Percentiles rank a stretch among this genome's conserved stretches.
Conservation (phyloP, 345 rosid genomes). For the Adansonia digitata region DNA sequence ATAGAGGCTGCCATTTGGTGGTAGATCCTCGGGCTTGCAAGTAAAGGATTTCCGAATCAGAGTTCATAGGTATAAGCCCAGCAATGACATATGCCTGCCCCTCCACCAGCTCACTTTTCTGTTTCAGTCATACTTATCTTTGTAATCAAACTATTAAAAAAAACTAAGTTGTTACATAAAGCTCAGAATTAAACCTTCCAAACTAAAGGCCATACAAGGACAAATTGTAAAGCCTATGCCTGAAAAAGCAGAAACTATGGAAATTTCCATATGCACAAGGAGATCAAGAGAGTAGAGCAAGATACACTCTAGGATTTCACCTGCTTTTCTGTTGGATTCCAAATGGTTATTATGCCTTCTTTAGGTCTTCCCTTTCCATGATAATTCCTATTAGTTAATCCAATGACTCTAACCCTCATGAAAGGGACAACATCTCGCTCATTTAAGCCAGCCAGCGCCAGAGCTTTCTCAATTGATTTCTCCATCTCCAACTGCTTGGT, state of each 20-base stretch:
- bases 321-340: conserved; percentile 93
- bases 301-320: conserved; percentile 29
- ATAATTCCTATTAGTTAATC: conserved; percentile 40
- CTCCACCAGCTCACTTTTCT: conserved; percentile 69
- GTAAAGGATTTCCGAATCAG: conserved; percentile 61
- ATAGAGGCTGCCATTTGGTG: conserved; percentile 59
- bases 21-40: conserved; percentile 76
- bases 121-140: conserved; percentile 22
- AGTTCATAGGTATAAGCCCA: conserved; percentile 61
- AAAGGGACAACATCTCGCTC: conserved; percentile 83
- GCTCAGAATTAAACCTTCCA: neutral
- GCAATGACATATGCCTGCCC: conserved; percentile 69
- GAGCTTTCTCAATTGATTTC: conserved; percentile 60
- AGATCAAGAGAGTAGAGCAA: conserved; percentile 5
- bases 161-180: neutral
- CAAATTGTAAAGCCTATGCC: neutral
- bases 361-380: conserved; percentile 33
- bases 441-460: conserved; percentile 61
- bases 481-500: conserved; percentile 56
- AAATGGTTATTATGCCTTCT: conserved; percentile 81
- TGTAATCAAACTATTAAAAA: neutral
- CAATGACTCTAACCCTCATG: conserved; percentile 83
- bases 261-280: neutral
- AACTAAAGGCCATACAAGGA: neutral
- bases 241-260: neutral